phyloP scores from a whole-genome alignment of 176 grass and related monocot genomes.

The Puya raimondii region DNA sequence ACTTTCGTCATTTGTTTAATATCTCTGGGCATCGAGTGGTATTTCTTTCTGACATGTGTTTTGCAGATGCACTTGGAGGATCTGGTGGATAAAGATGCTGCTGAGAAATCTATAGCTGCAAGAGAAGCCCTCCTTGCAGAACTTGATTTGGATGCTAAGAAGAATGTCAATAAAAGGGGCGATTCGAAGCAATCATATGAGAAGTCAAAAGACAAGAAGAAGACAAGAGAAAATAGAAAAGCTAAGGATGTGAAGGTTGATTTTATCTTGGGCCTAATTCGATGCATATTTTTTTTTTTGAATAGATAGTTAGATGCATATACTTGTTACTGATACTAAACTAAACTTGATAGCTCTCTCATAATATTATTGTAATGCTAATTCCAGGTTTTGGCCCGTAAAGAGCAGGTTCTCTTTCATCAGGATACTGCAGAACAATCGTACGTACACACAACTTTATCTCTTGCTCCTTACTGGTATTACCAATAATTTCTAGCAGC shows the following conservation, averaged over 20 bases:
- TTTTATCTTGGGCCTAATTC: slow-evolving; percentile 9
- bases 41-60: background rate
- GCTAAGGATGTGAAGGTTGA: slow-evolving; percentile 67
- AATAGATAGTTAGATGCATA: background rate
- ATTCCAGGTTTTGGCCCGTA: slow-evolving; percentile 48
- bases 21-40: background rate
- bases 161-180: slow-evolving; percentile 46
- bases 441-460: slow-evolving; percentile 44
- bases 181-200: slow-evolving; percentile 61
- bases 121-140: slow-evolving; percentile 92
- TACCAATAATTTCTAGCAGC: background rate
- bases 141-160: slow-evolving; percentile 83
- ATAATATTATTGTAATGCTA: slow-evolving; percentile 18
- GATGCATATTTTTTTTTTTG: background rate
- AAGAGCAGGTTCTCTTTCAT: slow-evolving; percentile 38
- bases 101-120: slow-evolving; percentile 88
- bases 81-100: slow-evolving; percentile 79
- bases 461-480: slow-evolving; percentile 5
- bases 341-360: slow-evolving; percentile 6
- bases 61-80: slow-evolving; percentile 69
- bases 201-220: slow-evolving; percentile 86
- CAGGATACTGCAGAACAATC: slow-evolving; percentile 51
- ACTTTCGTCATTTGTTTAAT: background rate
- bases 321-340: background rate
- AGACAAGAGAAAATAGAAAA: slow-evolving; percentile 61